Conservation (phyloP, 2,329 filamentous ascomycete species). For the Pseudofabraea citricarpa region DNA sequence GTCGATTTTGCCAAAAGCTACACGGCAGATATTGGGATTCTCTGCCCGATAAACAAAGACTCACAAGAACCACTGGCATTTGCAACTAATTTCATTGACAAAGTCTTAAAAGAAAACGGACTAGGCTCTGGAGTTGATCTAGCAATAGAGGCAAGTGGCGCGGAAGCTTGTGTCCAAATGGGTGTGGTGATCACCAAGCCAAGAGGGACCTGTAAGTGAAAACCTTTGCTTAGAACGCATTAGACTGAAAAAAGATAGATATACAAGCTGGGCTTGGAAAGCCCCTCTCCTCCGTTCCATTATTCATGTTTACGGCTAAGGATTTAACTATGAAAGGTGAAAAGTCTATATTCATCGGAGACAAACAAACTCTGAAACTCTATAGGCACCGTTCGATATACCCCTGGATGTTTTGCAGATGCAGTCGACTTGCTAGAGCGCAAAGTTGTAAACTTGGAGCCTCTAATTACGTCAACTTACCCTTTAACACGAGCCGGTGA, state of each 20-base stretch:
- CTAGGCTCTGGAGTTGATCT: conserved; percentile 20
- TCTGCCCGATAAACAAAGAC: conserved; percentile 13
- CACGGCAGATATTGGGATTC: conserved; percentile 17
- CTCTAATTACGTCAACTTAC: conserved; percentile 21
- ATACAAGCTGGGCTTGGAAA: conserved; percentile 22
- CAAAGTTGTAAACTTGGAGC: conserved; percentile 19
- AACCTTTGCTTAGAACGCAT: background rate
- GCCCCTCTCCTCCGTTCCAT: conserved; percentile 13
- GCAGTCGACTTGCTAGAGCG: conserved; percentile 18
- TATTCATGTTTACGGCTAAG: conserved; percentile 20
- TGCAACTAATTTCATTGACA: conserved; percentile 11
- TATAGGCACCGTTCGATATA: conserved; percentile 20
- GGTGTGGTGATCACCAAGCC: conserved; percentile 19
- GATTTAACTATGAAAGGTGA: conserved; percentile 21
- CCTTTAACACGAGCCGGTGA: conserved; percentile 14
- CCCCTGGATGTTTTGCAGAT: conserved; percentile 21
- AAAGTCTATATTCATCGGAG: background rate
- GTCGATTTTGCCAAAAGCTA: conserved; percentile 21
- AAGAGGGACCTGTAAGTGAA: conserved; percentile 14
- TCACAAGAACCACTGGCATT: conserved; percentile 2
- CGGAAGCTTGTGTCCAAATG: conserved; percentile 20
- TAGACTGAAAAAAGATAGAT: conserved; percentile 2
- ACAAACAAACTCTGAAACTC: background rate
- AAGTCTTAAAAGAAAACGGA: conserved; percentile 12
- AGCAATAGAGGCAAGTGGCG: conserved; percentile 21